Percentiles rank a stretch among this genome's conserved stretches.
Conservation (phyloP, 768 basidiomycete species). For the Lactarius sanguifluus region DNA sequence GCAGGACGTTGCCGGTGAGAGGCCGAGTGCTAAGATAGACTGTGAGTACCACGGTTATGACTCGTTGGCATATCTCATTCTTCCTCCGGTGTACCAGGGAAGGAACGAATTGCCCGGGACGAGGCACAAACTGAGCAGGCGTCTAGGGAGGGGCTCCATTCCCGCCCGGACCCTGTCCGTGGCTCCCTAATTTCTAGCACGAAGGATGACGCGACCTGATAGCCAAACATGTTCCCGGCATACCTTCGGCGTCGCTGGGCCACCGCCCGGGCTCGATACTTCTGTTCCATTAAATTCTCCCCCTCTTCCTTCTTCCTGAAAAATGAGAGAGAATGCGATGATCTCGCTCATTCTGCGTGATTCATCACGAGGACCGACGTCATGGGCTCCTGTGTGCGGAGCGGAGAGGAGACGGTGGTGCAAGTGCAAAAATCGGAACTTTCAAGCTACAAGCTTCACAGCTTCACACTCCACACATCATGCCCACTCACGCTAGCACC, state of each 20-base stretch:
- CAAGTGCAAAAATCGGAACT: not conserved
- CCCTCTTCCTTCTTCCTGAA: not conserved
- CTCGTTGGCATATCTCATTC: not conserved
- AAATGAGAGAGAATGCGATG: not conserved
- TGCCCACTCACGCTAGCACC: not conserved
- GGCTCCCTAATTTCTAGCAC: not conserved
- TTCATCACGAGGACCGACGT: not conserved
- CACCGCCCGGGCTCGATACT: not conserved
- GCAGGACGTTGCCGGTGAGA: conserved; percentile 36
- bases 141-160: not conserved
- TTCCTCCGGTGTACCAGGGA: conserved; percentile 14
- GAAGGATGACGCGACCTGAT: conserved; percentile 12
- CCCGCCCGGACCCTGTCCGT: not conserved
- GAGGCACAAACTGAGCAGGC: conserved; percentile 13
- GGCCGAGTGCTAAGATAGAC: conserved; percentile 38
- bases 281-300: not conserved
- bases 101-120: conserved; percentile 15
- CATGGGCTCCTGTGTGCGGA: not conserved
- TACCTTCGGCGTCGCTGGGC: not conserved
- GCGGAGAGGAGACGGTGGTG: not conserved
- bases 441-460: not conserved
- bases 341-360: not conserved
- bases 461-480: not conserved
- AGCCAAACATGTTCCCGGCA: not conserved
- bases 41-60: conserved; percentile 31